Evolutionary conservation across 352 stramenopile genomes (phyloP).

Genomic region (Globisporangium irregulare): DNA sequence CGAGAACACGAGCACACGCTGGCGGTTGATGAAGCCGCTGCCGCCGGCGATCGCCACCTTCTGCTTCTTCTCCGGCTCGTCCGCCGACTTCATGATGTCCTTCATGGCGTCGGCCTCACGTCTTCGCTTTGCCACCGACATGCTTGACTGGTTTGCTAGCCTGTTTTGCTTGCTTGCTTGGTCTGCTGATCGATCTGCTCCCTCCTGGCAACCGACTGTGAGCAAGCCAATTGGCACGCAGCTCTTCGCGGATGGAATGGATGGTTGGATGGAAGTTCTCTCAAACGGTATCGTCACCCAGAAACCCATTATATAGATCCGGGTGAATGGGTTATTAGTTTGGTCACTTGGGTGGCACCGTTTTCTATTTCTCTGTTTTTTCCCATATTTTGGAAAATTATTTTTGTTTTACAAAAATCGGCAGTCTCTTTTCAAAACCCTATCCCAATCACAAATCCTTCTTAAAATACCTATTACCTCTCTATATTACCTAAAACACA

Average conservation of each 20-base stretch:
- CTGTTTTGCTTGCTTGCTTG: slow-evolving; percentile 22
- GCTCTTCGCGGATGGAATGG: slow-evolving; percentile 24
- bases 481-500: too few species aligned
- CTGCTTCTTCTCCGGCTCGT: slow-evolving; percentile 43
- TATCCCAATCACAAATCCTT: too few species aligned
- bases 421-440: too few species aligned
- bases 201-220: neutral
- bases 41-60: slow-evolving; percentile 28
- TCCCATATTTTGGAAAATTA: too few species aligned
- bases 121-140: slow-evolving; percentile 25
- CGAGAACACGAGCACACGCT: slow-evolving; percentile 91
- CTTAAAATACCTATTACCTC: too few species aligned
- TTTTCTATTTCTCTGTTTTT: too few species aligned
- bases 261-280: slow-evolving; percentile 1
- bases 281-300: neutral
- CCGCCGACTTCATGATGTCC: slow-evolving; percentile 19
- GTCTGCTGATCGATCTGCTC: slow-evolving; percentile 24
- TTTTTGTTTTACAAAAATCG: too few species aligned
- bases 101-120: slow-evolving; percentile 23
- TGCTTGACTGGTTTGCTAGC: neutral
- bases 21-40: slow-evolving; percentile 88
- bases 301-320: too few species aligned
- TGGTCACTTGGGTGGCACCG: too few species aligned
- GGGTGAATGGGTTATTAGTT: too few species aligned
- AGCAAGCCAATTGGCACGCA: slow-evolving; percentile 12